Base-by-base conservation (phyloP, 805 yeast genomes). In the Kuraishia ogatae region DNA sequence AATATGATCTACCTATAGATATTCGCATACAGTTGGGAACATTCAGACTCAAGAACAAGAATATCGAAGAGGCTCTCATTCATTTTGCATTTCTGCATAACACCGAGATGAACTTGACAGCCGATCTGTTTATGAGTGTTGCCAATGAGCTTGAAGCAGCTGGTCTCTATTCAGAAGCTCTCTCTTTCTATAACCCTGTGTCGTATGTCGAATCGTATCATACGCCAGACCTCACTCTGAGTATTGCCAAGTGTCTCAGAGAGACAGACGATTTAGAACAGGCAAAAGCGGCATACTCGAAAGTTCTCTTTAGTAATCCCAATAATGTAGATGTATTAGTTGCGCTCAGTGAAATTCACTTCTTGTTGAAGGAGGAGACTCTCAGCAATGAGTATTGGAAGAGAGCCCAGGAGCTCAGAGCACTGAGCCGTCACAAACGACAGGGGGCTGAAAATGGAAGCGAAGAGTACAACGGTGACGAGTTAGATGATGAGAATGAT, bases 11-110 rank as follows among this genome's bases (percentile, higher is more conserved):
- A 21, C 98, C 98, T 1, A 83, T 92, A 51, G 98, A 93, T 71
- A 88, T 94, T 24, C 71, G 98, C 54, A 84, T 83, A 29, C 89
- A 94, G 67, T 66, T 94, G 23, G 96, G 97, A 0, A 68, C 83
- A 11, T 75, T 89, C 52, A 77, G 99, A 56, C 70, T 94, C 35
- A 82, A 83, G 55, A 70, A 82, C 43, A 84, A 82, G 53, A 76
- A 85, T 50, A 72, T 76, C 26, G 79, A 78, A 1, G 97, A 92
- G 61, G 96, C 97, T 0, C 64, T 84, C 56, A 69, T 68, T 8
- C 97, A 93, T 66, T 86, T 88, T 61, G 72, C 72, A 46, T 79
- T 78, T 57, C 70, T 92, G 13, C 67, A 82, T 50, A 77, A 77
- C 46, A 81, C 79, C 35, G 56, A 60, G 7, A 78, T 83, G 22